phyloP scores from a whole-genome alignment of 495 filamentous ascomycete species.

The Penicillium canescens region DNA sequence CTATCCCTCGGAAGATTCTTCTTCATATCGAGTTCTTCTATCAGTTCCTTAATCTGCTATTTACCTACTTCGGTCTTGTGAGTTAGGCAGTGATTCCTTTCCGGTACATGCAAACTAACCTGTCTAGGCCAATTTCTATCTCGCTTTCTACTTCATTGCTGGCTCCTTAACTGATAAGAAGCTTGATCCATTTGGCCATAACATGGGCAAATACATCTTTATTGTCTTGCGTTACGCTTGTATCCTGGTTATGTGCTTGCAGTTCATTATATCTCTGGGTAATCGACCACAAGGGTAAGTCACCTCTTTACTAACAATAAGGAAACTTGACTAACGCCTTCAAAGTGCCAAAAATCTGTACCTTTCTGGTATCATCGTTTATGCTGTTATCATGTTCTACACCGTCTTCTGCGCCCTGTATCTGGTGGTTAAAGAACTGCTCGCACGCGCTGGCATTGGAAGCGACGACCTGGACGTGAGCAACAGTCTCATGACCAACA shows the following conservation, averaged over 20 bases:
- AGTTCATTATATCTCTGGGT: slow-evolving; percentile 98
- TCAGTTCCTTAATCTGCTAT: slow-evolving; percentile 84
- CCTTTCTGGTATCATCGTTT: slow-evolving; percentile 79
- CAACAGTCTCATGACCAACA: slow-evolving; percentile 89
- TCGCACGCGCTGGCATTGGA: slow-evolving; percentile 44
- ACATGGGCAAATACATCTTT: slow-evolving; percentile 84
- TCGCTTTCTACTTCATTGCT: slow-evolving; percentile 98
- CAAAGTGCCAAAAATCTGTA: slow-evolving; percentile 83
- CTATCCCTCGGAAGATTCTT: slow-evolving; percentile 80
- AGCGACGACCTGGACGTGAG: slow-evolving; percentile 56
- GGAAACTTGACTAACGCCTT: slow-evolving; percentile 5
- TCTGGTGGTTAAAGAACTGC: slow-evolving; percentile 79
- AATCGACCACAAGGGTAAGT: slow-evolving; percentile 90
- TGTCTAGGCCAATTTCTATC: slow-evolving; percentile 87
- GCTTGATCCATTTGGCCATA: slow-evolving; percentile 87
- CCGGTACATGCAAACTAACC: slow-evolving; percentile 3
- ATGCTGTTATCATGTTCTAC: slow-evolving; percentile 93
- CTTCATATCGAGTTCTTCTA: slow-evolving; percentile 96
- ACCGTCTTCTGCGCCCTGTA: slow-evolving; percentile 85
- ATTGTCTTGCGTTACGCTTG: slow-evolving; percentile 79
- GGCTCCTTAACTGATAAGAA: slow-evolving; percentile 82
- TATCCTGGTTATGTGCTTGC: slow-evolving; percentile 84
- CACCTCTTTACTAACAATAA: neutral
- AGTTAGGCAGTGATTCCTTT: slow-evolving; percentile 11
- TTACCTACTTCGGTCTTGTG: slow-evolving; percentile 94